Evolutionary conservation across 1,284 basidiomycete species (phyloP), one percentile per base, ranked within the genome.

Genomic region (Apiotrichum sp.): DNA sequence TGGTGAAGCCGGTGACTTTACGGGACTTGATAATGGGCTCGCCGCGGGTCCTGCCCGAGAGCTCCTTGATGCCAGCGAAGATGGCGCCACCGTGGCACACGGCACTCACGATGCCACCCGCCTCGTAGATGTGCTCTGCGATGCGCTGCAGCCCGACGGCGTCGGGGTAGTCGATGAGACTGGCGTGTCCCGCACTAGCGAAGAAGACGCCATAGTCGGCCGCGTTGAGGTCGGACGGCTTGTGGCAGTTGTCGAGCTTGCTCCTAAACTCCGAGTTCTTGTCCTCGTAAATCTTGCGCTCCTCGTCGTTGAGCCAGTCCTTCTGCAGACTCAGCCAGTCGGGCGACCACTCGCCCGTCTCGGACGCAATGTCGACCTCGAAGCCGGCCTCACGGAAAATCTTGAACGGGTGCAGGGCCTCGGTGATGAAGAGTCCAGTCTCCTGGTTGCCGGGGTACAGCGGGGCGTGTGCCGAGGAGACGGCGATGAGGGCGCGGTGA

Each of bases 371-470:
- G 52, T 62, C 61, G 32, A 62, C 59, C 42, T 59, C 57, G 59
- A 62, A 65, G 11, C 63, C 63, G 0, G 61, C 61, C 11, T 44
- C 33, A 32, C 46, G 47, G 53, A 65, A 56, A 16, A 61, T 57
- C 5, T 65, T 44, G 53, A 50, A 65, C 8, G 63, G 58, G 57
- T 65, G 61, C n/a, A 62, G 58, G 1, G 61, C 61, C 43, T 65
- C 63, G 6, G 57, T 62, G 48, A 65, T 56, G 52, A 62, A 65
- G 14, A 62, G 56, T 13, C 63, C 63, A 6, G 61, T 61, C 53
- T 65, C 59, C 33, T 54, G 53, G 47, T 53, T 58, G 3, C 38
- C 59, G 3, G 39, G 16, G 48, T 57, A 62, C 34, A 61, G 52
- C 6, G 52, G 53, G 13, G 57, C 60, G 53, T 59, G 56, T 7